Base-by-base conservation (phyloP, 179 eudicot genomes). In the Kewa caespitosa region DNA sequence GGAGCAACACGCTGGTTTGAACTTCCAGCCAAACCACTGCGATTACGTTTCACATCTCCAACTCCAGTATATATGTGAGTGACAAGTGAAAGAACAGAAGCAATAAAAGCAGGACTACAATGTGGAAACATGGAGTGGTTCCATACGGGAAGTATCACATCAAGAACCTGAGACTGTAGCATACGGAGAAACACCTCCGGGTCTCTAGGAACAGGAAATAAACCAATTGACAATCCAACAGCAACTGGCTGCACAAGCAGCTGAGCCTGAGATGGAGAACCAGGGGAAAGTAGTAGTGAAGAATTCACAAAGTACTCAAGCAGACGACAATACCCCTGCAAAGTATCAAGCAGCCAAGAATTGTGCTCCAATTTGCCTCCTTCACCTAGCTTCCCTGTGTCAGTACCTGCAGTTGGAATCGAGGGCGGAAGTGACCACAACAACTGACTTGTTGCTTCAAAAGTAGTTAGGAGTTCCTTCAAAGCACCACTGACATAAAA, bases 201-300 rank as follows among this genome's bases (percentile, higher is more conserved):
- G 52, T 95, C 99, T 66, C 91, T 90, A 7, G 99, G 99, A 80
- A 95, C 96, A 80, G 99, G 99, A 84, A 95, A 95, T 84, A 95
- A 79, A 50, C 99, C 99, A 76, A 95, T 93, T 46, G 99, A 95
- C 81, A 95, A 83, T 65, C 98, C 97, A 69, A 90, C 94, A 43
- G 96, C 97, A 81, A 86, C 93, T 42, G 99, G 97, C 84, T 95
- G 99, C 75, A 95, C 94, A 81, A 95, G 97, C 74, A 93, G 85
- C 85, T 93, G 98, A 73, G 91, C 82, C 82, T 95, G 99, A 48
- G 97, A 88, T 48, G 97, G 82, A 61, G 97, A 87, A 72, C 86
- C 80, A n/a, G 97, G 82, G 57, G 98, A 91, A 60, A 95, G 72
- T 77, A 95, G 96, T 38, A 91, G 54, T 54, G 96, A 85, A 68